Percentiles rank a stretch among this genome's conserved stretches.
Evolutionary conservation across 192 early-diverging fungal species (phyloP).

Genomic region (Radiomyces spectabilis): DNA sequence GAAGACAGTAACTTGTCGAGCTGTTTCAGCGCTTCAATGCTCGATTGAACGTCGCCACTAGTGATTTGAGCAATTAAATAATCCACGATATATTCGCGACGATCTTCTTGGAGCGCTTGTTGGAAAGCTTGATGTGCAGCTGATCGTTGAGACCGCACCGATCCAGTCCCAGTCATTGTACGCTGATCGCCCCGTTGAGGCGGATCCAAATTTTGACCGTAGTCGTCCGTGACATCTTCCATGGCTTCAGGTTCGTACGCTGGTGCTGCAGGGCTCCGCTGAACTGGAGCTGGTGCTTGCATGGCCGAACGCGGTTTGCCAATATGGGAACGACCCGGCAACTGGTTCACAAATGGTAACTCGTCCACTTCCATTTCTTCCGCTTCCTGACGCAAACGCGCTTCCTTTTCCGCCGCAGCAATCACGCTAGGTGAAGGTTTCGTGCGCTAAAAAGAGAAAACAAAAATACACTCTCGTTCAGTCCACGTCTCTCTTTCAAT

Average conservation of each 20-base stretch:
- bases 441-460: constrained; percentile 11
- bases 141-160: not conserved
- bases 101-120: constrained; percentile 18
- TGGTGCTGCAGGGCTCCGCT: constrained; percentile 9
- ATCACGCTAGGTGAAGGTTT: constrained; percentile 36
- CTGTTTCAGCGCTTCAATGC: constrained; percentile 69
- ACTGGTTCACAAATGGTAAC: constrained; percentile 4
- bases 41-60: constrained; percentile 49
- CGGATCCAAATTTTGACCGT: not conserved
- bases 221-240: constrained; percentile 25
- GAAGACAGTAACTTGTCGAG: constrained; percentile 57
- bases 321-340: constrained; percentile 9
- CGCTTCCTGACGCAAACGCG: constrained; percentile 16
- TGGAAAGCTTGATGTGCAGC: constrained; percentile 5
- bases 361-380: constrained; percentile 28
- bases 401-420: constrained; percentile 20
- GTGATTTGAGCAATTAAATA: constrained; percentile 63
- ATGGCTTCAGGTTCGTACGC: constrained; percentile 27
- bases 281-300: constrained; percentile 8
- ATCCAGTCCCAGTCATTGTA: not conserved
- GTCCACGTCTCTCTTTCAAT: no score
- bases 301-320: constrained; percentile 16
- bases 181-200: not conserved
- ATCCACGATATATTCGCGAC: constrained; percentile 52
- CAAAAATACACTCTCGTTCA: no score